phyloP scores from a whole-genome alignment of 495 filamentous ascomycete genomes.

The Daldinia vernicosa region DNA sequence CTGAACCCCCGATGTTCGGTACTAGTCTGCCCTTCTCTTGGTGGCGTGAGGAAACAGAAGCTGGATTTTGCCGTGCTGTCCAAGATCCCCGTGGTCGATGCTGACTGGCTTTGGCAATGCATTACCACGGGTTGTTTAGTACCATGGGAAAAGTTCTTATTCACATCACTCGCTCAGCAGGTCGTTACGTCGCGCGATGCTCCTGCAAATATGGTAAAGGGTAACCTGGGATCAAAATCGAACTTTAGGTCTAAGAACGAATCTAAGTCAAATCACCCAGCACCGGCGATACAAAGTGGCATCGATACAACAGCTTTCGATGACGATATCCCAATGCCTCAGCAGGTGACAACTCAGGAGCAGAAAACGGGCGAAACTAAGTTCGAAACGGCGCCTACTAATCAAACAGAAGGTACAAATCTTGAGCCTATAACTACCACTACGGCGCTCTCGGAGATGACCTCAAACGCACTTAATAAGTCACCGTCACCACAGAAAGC shows the following conservation, averaged over 20 bases:
- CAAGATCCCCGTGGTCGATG: slow-evolving; percentile 78
- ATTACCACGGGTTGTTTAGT: slow-evolving; percentile 58
- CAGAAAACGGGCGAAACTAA: slow-evolving; percentile 24
- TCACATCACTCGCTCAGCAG: slow-evolving; percentile 49
- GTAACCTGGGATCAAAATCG: slow-evolving; percentile 23
- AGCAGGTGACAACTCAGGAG: neutral
- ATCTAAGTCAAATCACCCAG: slow-evolving; percentile 4
- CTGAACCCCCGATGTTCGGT: slow-evolving; percentile 72
- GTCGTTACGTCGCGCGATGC: neutral
- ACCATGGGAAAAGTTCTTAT: slow-evolving; percentile 51
- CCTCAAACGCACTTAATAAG: slow-evolving; percentile 51
- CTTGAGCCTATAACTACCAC: slow-evolving; percentile 27
- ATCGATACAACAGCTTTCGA: slow-evolving; percentile 48
- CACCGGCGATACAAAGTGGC: slow-evolving; percentile 30
- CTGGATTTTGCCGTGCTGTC: slow-evolving; percentile 75
- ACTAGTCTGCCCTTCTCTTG: slow-evolving; percentile 69
- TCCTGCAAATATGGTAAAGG: slow-evolving; percentile 10
- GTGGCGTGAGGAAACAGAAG: slow-evolving; percentile 73
- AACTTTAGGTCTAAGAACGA: slow-evolving; percentile 23
- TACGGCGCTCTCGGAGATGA: slow-evolving; percentile 52
- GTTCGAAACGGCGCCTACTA: slow-evolving; percentile 48
- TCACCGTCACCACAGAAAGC: slow-evolving; percentile 32
- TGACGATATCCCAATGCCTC: slow-evolving; percentile 14
- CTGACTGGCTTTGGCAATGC: slow-evolving; percentile 85
- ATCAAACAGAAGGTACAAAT: slow-evolving; percentile 37